Evolutionary conservation across 2,329 filamentous ascomycete species (phyloP).

Genomic region (Cercospora janseana): DNA sequence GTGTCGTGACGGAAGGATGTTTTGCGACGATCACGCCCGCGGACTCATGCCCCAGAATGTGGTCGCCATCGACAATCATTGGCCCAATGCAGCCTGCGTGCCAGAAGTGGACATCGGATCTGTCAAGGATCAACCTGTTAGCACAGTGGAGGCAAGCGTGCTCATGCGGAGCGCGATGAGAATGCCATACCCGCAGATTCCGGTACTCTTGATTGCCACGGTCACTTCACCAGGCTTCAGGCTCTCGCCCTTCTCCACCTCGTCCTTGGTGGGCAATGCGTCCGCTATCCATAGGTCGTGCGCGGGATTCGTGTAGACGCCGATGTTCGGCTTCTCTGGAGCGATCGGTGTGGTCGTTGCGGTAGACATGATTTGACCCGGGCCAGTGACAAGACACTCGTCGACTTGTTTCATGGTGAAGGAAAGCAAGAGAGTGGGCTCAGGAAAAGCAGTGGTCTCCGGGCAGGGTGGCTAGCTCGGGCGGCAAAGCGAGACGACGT

Average conservation of each 20-base stretch:
- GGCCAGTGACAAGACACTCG: conserved; percentile 6
- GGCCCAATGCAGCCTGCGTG: conserved; percentile 91
- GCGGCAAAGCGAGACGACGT: conserved; percentile 9
- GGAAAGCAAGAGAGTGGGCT: conserved; percentile 1
- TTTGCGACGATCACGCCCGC: conserved; percentile 77
- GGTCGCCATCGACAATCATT: conserved; percentile 85
- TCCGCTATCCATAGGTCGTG: conserved; percentile 89
- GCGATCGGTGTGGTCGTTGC: conserved; percentile 35
- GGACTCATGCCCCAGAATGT: conserved; percentile 93
- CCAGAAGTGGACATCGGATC: conserved; percentile 97
- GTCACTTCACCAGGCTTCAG: conserved; percentile 82
- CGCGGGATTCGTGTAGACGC: conserved; percentile 89
- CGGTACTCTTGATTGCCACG: conserved; percentile 85
- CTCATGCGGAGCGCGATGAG: neutral
- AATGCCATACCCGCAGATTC: conserved; percentile 80
- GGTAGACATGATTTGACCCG: conserved; percentile 21
- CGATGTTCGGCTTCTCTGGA: conserved; percentile 80
- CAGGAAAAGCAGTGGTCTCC: conserved; percentile 8
- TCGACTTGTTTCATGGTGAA: conserved; percentile 19
- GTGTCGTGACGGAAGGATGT: conserved; percentile 72
- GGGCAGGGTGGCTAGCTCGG: conserved; percentile 17
- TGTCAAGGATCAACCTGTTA: conserved; percentile 38
- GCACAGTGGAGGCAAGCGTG: neutral
- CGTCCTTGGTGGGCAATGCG: conserved; percentile 72
- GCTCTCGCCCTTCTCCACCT: conserved; percentile 64